Evolutionary conservation across 169 alveolate genomes (phyloP).

Genomic region (Plasmodium cynomolgi): DNA sequence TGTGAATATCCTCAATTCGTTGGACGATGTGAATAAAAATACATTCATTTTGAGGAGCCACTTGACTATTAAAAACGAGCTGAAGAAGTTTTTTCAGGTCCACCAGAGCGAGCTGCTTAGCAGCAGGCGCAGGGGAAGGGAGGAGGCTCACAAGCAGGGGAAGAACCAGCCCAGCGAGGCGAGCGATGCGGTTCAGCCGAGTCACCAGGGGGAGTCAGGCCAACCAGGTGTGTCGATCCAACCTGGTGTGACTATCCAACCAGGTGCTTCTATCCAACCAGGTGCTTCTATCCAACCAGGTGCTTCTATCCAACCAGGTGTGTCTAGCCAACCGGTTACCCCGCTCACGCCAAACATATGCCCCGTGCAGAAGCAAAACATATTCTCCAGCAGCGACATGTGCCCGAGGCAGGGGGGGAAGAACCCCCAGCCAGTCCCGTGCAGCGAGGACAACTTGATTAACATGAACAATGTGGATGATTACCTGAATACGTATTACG

Average conservation of each 20-base stretch:
- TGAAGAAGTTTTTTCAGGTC: slow-evolving; percentile 26
- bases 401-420: neutral
- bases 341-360: neutral
- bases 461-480: slow-evolving; percentile 44
- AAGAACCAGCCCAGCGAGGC: neutral
- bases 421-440: neutral
- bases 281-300: too few species aligned
- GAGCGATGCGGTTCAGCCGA: neutral
- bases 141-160: neutral
- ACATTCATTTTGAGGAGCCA: slow-evolving; percentile 46
- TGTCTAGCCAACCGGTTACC: neutral
- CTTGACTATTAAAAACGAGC: slow-evolving; percentile 19
- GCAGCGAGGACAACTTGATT: slow-evolving; percentile 4
- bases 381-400: neutral
- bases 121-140: neutral
- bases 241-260: too few species aligned
- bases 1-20: slow-evolving; percentile 1
- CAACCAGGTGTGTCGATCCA: too few species aligned
- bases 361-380: neutral
- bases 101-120: slow-evolving; percentile 13
- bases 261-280: too few species aligned
- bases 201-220: too few species aligned
- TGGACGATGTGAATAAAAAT: slow-evolving; percentile 10
- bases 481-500: slow-evolving; percentile 45
- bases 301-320: neutral